Conservation (phyloP, 1,284 basidiomycete genomes). For the Ustilago nuda region DNA sequence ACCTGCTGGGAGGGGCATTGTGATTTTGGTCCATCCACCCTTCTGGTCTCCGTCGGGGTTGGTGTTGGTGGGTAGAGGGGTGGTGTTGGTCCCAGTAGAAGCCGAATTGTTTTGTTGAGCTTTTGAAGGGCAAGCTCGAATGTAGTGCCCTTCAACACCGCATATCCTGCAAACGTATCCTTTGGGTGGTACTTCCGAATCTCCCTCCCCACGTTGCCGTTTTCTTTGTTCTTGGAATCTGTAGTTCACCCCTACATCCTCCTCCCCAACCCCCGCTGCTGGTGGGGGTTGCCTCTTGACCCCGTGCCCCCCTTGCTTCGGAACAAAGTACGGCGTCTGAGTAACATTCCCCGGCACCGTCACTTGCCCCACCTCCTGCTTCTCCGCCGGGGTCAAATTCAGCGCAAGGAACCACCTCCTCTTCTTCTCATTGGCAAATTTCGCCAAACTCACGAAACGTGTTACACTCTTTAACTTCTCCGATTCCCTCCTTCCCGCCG, state of each 20-base stretch:
- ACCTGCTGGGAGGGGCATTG: conserved; percentile 34
- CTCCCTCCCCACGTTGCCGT: conserved; percentile 7
- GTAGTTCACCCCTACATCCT: conserved; percentile 36
- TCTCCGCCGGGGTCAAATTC: conserved; percentile 42
- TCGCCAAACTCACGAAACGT: conserved; percentile 61
- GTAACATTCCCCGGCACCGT: conserved; percentile 31
- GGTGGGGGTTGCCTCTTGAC: conserved; percentile 5
- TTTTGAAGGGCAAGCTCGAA: conserved; percentile 48
- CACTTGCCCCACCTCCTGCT: conserved; percentile 7
- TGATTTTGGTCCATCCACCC: neutral
- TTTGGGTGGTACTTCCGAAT: conserved; percentile 41
- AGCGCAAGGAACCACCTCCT: conserved; percentile 66
- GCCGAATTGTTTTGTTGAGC: neutral
- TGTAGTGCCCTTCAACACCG: conserved; percentile 45
- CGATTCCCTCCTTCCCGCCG: conserved; percentile 5
- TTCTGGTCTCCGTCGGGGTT: neutral
- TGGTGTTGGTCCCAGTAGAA: neutral
- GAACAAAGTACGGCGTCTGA: conserved; percentile 32
- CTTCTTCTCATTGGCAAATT: conserved; percentile 60
- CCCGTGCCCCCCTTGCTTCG: neutral
- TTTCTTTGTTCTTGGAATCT: conserved; percentile 31
- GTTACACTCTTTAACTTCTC: conserved; percentile 40
- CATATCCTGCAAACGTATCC: conserved; percentile 59
- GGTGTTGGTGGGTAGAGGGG: neutral
- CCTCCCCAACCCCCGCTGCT: neutral